Percentiles rank a stretch among this genome's conserved stretches.
Evolutionary conservation across 176 grass and related monocot genomes (phyloP).

Genomic region (Paspalum notatum): DNA sequence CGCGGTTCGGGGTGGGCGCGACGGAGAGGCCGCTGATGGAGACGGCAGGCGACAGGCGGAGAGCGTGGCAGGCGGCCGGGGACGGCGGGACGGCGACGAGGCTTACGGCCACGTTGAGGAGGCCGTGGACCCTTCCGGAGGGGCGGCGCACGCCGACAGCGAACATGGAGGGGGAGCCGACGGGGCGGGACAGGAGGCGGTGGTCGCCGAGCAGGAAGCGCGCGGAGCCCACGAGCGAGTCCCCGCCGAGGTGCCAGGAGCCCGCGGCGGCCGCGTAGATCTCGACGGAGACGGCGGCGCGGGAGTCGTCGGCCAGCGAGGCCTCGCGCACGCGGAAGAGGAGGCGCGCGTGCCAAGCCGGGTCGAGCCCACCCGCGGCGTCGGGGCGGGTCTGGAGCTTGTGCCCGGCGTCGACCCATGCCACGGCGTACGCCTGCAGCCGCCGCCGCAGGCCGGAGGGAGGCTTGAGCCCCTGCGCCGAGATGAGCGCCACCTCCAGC

Average conservation of each 20-base stretch:
- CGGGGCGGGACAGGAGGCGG: conserved; percentile 58
- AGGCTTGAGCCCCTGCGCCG: conserved; percentile 80
- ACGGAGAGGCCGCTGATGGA: conserved; percentile 63
- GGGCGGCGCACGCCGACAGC: conserved; percentile 70
- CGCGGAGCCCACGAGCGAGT: conserved; percentile 63
- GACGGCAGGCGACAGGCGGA: conserved; percentile 62
- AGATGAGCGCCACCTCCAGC: conserved; percentile 81
- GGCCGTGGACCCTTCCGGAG: conserved; percentile 56
- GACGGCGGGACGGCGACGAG: conserved; percentile 58
- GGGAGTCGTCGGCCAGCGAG: conserved; percentile 69
- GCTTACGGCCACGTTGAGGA: conserved; percentile 60
- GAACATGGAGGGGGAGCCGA: conserved; percentile 69
- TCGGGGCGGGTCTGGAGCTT: conserved; percentile 75
- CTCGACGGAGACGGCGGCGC: conserved; percentile 70
- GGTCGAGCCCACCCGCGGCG: conserved; percentile 65
- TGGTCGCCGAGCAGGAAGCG: conserved; percentile 79
- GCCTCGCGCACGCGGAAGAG: conserved; percentile 65
- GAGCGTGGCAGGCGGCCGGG: conserved; percentile 54
- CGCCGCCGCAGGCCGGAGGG: conserved; percentile 53
- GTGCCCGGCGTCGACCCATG: conserved; percentile 70
- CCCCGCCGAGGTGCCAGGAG: conserved; percentile 58
- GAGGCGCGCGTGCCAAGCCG: conserved; percentile 89
- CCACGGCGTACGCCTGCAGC: conserved; percentile 78
- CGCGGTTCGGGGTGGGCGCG: conserved; percentile 50
- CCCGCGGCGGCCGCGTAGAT: conserved; percentile 67